Base-by-base conservation (phyloP, 352 stramenopile species). In the Elongisporangium anandrum region DNA sequence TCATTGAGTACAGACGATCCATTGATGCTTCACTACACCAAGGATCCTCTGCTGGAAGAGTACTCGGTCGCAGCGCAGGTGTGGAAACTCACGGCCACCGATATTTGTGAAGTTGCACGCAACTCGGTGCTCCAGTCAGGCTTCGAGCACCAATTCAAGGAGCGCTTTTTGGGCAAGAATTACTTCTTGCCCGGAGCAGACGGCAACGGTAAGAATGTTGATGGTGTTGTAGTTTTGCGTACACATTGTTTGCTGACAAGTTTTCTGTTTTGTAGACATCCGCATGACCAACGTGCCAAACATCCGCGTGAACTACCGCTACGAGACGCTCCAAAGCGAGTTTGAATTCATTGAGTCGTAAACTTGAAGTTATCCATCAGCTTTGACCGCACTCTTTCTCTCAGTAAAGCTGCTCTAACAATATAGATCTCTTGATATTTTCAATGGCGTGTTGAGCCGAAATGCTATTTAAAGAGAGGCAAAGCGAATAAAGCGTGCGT, bases 1-100 rank as follows among this genome's bases (percentile, higher is more conserved):
- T 98, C 96, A 13, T 72, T 99, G 23, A 99, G 93, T 50, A 99
- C 97, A 15, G 97, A 99, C 64, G 97, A 99, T 73, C 97, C 97
- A 10, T 78, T 99, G 22, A 88, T 99, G 74, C 95, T 99, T 38
- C 97, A 99, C 72, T 98, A 99, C 85, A 98, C 95, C 13, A 98
- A 99, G 67, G 97, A 99, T 70, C 85, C 97, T 22, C 72, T 99
- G 26, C 71, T 99, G 16, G 97, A 99, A 78, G 91, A 98, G 58
- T 98, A 98, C 68, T 97, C 77, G 57, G 85, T 97, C 20, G 93
- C 92, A 75, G 80, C 86, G 4, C 89, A 98, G 61, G 91, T 98
- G 39, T 98, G 93, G 92, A 97, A 97, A 68, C 78, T 98, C 54
- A 98, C 90, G 22, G 96, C 97, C 61, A 97, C 96, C 12, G 97